These are phyloP conservation scores for Solanum hybrid DNA, from an alignment of 305 asterid genomes.

Conservation along the genomic window DNA sequence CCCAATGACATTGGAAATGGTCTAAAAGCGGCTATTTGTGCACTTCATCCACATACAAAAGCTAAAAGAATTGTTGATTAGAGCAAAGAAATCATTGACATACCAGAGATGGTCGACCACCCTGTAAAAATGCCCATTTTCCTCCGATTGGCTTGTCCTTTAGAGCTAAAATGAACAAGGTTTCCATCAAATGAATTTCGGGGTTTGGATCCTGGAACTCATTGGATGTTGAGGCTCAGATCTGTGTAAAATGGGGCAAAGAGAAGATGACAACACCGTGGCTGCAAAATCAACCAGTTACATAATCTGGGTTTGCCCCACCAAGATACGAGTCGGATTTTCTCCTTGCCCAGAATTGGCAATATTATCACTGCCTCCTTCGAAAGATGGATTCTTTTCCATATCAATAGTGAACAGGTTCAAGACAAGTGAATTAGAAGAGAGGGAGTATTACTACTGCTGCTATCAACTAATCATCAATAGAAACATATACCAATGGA, in stretches of 20 bases:
- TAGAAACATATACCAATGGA: background rate
- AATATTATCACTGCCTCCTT: background rate
- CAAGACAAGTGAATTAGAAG: background rate
- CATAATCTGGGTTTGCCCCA: background rate
- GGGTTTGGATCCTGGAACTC: background rate
- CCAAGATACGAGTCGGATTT: constrained; percentile 31
- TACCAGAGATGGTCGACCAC: constrained; percentile 20
- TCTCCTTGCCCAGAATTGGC: background rate
- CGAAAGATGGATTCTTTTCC: background rate
- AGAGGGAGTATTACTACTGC: background rate
- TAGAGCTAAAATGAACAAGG: background rate
- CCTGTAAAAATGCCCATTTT: background rate
- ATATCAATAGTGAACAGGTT: background rate
- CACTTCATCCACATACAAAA: background rate
- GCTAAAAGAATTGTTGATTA: background rate
- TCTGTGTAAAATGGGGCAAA: constrained; percentile 14
- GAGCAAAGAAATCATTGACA: constrained; percentile 4
- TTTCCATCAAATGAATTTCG: background rate
- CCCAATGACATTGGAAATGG: background rate
- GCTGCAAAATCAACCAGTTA: background rate
- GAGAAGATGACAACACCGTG: background rate
- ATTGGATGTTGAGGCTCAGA: constrained; percentile 25
- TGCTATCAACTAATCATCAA: background rate
- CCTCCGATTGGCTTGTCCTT: background rate
- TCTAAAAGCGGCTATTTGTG: background rate